Evolutionary conservation across 139 green algal genomes (phyloP), one percentile per base, ranked within the genome.

Genomic region (Volvox africanus): DNA sequence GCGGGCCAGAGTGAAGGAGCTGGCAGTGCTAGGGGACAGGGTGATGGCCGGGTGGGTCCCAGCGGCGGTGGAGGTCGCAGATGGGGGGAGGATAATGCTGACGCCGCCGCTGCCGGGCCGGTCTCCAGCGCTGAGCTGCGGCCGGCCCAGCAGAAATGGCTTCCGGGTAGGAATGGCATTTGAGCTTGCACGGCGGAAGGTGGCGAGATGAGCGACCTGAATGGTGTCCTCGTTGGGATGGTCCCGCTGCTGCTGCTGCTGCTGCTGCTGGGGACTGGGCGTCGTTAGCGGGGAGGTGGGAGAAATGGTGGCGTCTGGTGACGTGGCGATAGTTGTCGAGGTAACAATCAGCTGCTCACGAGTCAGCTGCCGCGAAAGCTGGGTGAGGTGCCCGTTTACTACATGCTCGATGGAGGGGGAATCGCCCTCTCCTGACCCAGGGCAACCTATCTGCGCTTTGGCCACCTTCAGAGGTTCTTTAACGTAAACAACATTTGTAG

Each of bases 1-100:
- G 37, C 37, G 44, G n/a, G 28, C 69, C 26, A 82, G 37, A 28
- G 68, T 89, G 69, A 89, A 89, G 37, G 67, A 88, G 65, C 65
- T 80, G 32, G 22, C 24, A 6, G 83, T 71, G 26, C 35, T 81
- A 9, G 24, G 32, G 36, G 33, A 11, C 0, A 35, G 33, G 61
- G 26, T 21, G 12, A 1, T 5, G 61, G n/a, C 13, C 55, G 12
- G 17, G 2, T 32, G 17, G 55, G 50, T 30, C 2, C 13, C 20
- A 2, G 20, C 61, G 3, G 62, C 61, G 20, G 68, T 21, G 62
- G 20, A 30, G 81, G 0, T 76, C 19, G 32, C 61, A 12, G 55
- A 50, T 12, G 50, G 61, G 61, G 16, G 44, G 37, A 20, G 28
- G 37, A 2, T 2, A 1, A 26, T 19, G 17, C 35, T 19, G 17